Evolutionary conservation across 208 protist species (phyloP).

Genomic region (Trypanosomatidae sp.): DNA sequence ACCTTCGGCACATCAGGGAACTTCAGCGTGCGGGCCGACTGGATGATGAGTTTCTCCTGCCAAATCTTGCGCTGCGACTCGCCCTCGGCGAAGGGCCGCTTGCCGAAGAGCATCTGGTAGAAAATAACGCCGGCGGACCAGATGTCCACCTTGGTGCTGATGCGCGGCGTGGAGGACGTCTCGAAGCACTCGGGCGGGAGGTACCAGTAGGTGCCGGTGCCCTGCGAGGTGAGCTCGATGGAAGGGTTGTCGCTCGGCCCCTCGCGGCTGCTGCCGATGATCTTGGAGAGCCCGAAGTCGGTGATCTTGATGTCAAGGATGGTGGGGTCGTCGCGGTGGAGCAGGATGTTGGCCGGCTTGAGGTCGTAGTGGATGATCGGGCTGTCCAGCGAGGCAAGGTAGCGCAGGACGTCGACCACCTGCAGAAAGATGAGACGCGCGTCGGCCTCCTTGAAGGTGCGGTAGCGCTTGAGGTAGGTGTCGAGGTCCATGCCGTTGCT

Average conservation of each 20-base stretch:
- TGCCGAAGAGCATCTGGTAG: constrained; percentile 96
- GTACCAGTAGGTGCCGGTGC: constrained; percentile 97
- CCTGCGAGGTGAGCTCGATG: constrained; percentile 96
- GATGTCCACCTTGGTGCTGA: constrained; percentile 90
- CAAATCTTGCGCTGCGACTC: constrained; percentile 87
- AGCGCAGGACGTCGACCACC: constrained; percentile 90
- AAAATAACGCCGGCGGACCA: constrained; percentile 95
- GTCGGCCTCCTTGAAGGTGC: constrained; percentile 84
- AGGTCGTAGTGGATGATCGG: constrained; percentile 89
- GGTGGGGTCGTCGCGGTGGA: constrained; percentile 58
- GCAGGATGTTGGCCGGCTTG: constrained; percentile 76
- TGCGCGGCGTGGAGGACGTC: constrained; percentile 71
- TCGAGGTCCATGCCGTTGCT: constrained; percentile 92
- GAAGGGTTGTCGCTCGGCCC: constrained; percentile 63
- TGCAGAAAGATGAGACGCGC: constrained; percentile 89
- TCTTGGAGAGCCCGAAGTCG: constrained; percentile 97
- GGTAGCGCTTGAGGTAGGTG: constrained; percentile 86
- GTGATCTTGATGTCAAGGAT: constrained; percentile 94
- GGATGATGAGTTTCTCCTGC: constrained; percentile 79
- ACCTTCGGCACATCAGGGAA: constrained; percentile 77
- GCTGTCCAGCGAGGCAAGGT: constrained; percentile 80
- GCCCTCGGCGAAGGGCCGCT: constrained; percentile 94
- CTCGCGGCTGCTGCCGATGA: constrained; percentile 70
- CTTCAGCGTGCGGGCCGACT: constrained; percentile 45
- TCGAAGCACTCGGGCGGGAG: constrained; percentile 96